Conservation (phyloP, 495 filamentous ascomycete genomes). For the Hyaloscypha bicolor region DNA sequence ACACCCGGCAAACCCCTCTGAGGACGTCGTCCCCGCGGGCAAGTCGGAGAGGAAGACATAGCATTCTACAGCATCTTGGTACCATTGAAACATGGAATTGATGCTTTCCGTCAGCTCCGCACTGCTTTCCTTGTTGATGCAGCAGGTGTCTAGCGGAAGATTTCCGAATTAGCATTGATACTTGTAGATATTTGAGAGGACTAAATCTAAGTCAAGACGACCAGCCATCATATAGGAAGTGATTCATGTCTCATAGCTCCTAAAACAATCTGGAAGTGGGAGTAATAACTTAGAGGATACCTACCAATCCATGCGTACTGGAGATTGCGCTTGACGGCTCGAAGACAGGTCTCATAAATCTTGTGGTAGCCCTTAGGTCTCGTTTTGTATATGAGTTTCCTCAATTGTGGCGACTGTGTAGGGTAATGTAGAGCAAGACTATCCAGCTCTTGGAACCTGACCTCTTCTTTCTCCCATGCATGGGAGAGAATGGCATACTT, state of each 20-base stretch:
- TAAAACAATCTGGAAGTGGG: no score
- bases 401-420: background rate
- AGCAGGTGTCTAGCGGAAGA: constrained; percentile 39
- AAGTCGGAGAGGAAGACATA: constrained; percentile 19
- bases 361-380: background rate
- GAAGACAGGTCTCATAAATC: background rate
- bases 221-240: no score
- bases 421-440: background rate
- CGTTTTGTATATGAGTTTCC: background rate
- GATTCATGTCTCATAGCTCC: no score
- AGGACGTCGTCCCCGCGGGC: constrained; percentile 1
- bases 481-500: constrained; percentile 19
- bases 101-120: constrained; percentile 26
- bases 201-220: no score
- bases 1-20: constrained; percentile 25
- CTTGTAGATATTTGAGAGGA: no score
- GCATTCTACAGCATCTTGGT: constrained; percentile 19
- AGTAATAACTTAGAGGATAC: no score
- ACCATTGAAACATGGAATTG: constrained; percentile 32
- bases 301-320: constrained; percentile 38
- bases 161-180: no score
- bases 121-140: constrained; percentile 31
- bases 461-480: constrained; percentile 17
- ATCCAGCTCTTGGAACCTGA: background rate
- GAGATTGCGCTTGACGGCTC: constrained; percentile 4